Percentiles rank a stretch among this genome's conserved stretches.
Conservation (phyloP, 2,329 filamentous ascomycete genomes). For the Phoma sp. region DNA sequence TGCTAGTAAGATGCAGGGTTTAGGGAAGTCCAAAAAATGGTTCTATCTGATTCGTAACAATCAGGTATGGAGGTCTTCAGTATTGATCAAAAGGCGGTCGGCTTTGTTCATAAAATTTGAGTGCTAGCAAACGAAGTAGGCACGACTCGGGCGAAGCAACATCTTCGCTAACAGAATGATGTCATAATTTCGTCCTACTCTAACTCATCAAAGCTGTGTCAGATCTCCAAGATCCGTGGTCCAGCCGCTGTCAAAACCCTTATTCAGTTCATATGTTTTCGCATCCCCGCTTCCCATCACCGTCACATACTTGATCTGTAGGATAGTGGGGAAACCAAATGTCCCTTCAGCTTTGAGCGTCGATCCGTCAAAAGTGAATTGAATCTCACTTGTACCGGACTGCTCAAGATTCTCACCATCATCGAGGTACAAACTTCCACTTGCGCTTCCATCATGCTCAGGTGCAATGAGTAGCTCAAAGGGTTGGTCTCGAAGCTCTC, state of each 20-base stretch:
- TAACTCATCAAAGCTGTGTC: slow-evolving; percentile 8
- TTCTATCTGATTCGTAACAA: too few relatives aligned
- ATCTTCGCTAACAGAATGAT: slow-evolving; percentile 2
- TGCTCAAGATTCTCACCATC: slow-evolving; percentile 74
- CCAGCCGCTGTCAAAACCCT: slow-evolving; percentile 30
- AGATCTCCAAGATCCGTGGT: slow-evolving; percentile 22
- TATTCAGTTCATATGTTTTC: slow-evolving; percentile 31
- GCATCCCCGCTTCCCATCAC: slow-evolving; percentile 26
- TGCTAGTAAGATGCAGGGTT: too few relatives aligned
- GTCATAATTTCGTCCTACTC: slow-evolving; percentile 1
- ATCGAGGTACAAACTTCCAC: slow-evolving; percentile 75
- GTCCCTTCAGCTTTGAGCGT: slow-evolving; percentile 59
- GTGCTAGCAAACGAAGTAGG: neutral
- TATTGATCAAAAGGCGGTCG: too few relatives aligned
- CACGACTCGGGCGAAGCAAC: too few relatives aligned
- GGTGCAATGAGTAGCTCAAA: slow-evolving; percentile 77
- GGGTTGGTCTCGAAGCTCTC: slow-evolving; percentile 65
- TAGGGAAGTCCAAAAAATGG: too few relatives aligned
- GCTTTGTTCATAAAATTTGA: too few relatives aligned
- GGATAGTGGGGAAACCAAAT: slow-evolving; percentile 57
- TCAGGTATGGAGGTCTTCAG: too few relatives aligned
- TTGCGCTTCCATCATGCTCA: slow-evolving; percentile 65
- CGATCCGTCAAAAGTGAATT: slow-evolving; percentile 64
- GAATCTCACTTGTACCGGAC: slow-evolving; percentile 60
- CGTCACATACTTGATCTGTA: slow-evolving; percentile 32